These are phyloP conservation scores for Thuja plicata DNA, from an alignment of 83 land plant genomes.

Conservation along the genomic window DNA sequence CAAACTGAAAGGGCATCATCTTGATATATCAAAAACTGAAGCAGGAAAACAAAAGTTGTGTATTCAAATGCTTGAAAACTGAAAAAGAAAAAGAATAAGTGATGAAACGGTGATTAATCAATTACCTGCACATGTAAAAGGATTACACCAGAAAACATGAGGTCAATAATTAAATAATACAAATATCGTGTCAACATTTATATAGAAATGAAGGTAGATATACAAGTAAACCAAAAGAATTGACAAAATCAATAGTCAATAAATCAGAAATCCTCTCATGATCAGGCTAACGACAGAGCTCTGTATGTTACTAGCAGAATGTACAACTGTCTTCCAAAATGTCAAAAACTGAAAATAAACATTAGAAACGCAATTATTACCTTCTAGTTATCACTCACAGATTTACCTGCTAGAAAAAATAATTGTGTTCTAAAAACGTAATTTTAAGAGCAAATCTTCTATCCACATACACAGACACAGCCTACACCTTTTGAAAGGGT, in stretches of 20 bases:
- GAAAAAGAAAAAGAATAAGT: conserved; percentile 56
- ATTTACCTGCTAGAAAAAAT: background rate
- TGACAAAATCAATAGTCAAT: background rate
- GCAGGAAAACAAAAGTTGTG: background rate
- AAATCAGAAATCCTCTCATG: background rate
- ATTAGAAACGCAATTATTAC: background rate
- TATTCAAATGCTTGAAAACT: background rate
- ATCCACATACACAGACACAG: background rate
- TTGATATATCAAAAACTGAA: background rate
- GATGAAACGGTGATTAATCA: conserved; percentile 82
- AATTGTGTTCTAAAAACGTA: background rate
- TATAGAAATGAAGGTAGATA: background rate
- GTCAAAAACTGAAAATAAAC: background rate
- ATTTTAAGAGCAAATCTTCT: background rate
- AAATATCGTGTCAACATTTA: background rate
- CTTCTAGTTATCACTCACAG: background rate
- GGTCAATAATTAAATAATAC: background rate
- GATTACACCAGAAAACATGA: background rate
- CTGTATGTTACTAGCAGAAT: background rate
- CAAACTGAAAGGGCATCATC: background rate
- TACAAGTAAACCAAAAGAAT: background rate
- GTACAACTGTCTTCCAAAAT: background rate
- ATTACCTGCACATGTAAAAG: conserved; percentile 58
- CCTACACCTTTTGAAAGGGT: background rate
- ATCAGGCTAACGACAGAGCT: background rate